phyloP scores from a whole-genome alignment of 495 filamentous ascomycete genomes.

The Pyrenula aspistea region DNA sequence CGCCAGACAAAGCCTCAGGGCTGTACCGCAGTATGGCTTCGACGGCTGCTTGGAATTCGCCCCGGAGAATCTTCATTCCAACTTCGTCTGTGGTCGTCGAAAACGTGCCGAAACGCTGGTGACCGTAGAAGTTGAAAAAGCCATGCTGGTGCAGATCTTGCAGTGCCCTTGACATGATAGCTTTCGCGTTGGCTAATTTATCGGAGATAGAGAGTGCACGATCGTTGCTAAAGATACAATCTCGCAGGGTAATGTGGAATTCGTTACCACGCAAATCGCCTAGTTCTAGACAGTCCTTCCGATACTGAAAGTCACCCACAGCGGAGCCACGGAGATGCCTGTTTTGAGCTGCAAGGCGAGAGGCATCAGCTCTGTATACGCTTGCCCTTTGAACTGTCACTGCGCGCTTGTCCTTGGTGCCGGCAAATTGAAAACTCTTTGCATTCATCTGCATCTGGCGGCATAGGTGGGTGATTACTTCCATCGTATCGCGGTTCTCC shows the following conservation, averaged over 20 bases:
- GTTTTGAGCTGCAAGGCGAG: slow-evolving; percentile 53
- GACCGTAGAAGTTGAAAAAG: slow-evolving; percentile 93
- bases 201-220: slow-evolving; percentile 19
- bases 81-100: slow-evolving; percentile 66
- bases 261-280: slow-evolving; percentile 83
- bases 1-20: slow-evolving; percentile 31
- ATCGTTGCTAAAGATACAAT: slow-evolving; percentile 51
- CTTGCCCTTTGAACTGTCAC: slow-evolving; percentile 80
- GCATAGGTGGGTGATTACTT: slow-evolving; percentile 62
- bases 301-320: slow-evolving; percentile 70
- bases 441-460: slow-evolving; percentile 54
- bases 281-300: slow-evolving; percentile 54
- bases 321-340: slow-evolving; percentile 45
- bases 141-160: slow-evolving; percentile 47
- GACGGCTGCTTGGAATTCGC: slow-evolving; percentile 67
- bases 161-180: slow-evolving; percentile 42
- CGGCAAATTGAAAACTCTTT: slow-evolving; percentile 70
- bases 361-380: slow-evolving; percentile 49
- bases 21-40: slow-evolving; percentile 58
- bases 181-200: slow-evolving; percentile 24
- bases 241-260: slow-evolving; percentile 80
- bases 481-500: slow-evolving; percentile 98
- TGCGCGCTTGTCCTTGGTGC: slow-evolving; percentile 87
- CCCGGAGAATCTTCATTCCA: slow-evolving; percentile 71
- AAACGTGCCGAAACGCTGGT: slow-evolving; percentile 89